phyloP scores from a whole-genome alignment of 768 basidiomycete genomes.

The Mycena floridula region DNA sequence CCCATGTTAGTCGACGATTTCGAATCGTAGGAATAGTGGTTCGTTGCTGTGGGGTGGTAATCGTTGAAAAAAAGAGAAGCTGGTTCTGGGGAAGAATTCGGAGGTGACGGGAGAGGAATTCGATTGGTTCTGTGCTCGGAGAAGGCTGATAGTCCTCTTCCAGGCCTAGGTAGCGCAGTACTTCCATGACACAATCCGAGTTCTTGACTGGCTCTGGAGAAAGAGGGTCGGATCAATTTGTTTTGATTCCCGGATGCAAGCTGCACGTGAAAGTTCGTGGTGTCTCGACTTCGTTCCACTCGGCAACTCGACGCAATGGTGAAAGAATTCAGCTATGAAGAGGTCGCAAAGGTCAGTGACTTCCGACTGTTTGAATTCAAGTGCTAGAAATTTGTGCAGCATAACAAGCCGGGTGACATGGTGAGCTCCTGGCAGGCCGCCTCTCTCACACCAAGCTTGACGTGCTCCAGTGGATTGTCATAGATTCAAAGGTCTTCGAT shows the following conservation, averaged over 20 bases:
- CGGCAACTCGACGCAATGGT: background rate
- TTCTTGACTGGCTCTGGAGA: background rate
- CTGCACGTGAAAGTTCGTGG: constrained; percentile 4
- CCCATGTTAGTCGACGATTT: constrained; percentile 67
- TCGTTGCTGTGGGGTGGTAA: constrained; percentile 60
- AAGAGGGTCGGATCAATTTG: background rate
- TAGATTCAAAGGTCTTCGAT: constrained; percentile 80
- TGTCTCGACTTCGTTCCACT: background rate
- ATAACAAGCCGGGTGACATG: constrained; percentile 81
- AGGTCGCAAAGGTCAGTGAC: constrained; percentile 57
- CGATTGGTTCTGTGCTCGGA: constrained; percentile 50
- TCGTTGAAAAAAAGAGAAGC: constrained; percentile 34
- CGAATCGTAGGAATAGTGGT: constrained; percentile 57
- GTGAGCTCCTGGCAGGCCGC: constrained; percentile 32
- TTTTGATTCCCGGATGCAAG: constrained; percentile 4
- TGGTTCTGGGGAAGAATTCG: constrained; percentile 64
- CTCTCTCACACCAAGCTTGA: constrained; percentile 1
- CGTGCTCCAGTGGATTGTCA: constrained; percentile 63
- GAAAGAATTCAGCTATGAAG: constrained; percentile 39
- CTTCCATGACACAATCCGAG: constrained; percentile 27
- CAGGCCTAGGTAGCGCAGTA: constrained; percentile 49
- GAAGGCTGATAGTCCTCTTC: constrained; percentile 53
- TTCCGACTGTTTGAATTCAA: background rate
- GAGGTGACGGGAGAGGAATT: constrained; percentile 58
- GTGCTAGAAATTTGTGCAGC: constrained; percentile 37